Evolutionary conservation across 768 basidiomycete genomes (phyloP).

Genomic region (Filobasidium floriforme): DNA sequence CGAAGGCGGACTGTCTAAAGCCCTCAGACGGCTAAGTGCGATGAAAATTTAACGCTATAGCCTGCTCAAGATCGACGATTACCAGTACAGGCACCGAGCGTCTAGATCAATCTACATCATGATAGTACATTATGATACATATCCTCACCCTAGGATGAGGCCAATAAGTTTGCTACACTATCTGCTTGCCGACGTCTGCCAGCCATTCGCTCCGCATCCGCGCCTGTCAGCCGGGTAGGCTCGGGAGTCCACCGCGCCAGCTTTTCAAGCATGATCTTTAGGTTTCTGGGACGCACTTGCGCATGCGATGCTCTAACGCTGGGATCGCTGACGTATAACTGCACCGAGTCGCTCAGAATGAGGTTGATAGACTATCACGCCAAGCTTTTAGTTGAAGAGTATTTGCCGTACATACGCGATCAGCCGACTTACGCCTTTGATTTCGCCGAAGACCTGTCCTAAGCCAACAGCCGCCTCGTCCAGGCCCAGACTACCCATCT

Average conservation of each 20-base stretch:
- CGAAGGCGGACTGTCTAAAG: background rate
- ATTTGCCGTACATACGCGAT: background rate
- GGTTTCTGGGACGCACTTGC: conserved; percentile 35
- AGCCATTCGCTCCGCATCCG: conserved; percentile 30
- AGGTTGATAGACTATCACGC: conserved; percentile 46
- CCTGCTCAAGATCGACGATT: no score
- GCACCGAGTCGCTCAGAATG: conserved; percentile 64
- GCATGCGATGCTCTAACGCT: conserved; percentile 38
- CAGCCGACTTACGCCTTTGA: conserved; percentile 68
- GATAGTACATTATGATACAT: no score
- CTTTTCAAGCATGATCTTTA: conserved; percentile 43
- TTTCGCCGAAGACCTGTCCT: conserved; percentile 64
- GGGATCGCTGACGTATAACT: conserved; percentile 65
- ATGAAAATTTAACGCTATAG: background rate
- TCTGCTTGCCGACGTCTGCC: conserved; percentile 38
- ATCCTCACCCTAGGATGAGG: no score
- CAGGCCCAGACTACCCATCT: conserved; percentile 67
- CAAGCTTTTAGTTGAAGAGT: background rate
- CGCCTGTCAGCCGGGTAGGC: conserved; percentile 19
- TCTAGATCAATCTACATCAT: no score
- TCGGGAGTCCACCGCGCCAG: conserved; percentile 25
- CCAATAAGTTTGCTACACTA: conserved; percentile 24
- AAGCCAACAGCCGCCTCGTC: conserved; percentile 50
- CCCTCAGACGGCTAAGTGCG: background rate
- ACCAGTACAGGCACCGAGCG: no score